Percentiles rank a stretch among this genome's conserved stretches.
Evolutionary conservation across 2,329 filamentous ascomycete species (phyloP).

Genomic region (Clonostachys byssicola): DNA sequence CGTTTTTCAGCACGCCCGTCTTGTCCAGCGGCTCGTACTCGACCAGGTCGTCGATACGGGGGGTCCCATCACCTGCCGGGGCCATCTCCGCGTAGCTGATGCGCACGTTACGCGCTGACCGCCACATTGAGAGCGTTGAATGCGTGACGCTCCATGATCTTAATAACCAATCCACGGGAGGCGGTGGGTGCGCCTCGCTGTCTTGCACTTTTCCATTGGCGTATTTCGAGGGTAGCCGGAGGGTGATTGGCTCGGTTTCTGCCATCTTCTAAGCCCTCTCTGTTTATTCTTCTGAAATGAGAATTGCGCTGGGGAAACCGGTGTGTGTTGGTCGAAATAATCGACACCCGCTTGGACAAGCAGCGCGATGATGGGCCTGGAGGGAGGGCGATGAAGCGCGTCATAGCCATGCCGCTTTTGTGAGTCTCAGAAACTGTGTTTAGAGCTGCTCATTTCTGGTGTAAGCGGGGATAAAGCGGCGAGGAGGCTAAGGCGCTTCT

Average conservation of each 20-base stretch:
- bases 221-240: conserved; percentile 44
- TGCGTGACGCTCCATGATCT: conserved; percentile 73
- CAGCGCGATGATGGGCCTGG: no score
- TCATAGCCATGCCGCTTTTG: no score
- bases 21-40: conserved; percentile 56
- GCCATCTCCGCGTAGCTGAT: conserved; percentile 67
- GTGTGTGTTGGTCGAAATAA: no score
- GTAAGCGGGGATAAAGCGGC: no score
- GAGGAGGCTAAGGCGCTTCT: no score
- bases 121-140: conserved; percentile 78
- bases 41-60: conserved; percentile 67
- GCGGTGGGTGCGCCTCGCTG: conserved; percentile 20
- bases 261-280: conserved; percentile 3
- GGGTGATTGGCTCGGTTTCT: conserved; percentile 11
- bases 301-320: no score
- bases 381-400: no score
- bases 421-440: no score
- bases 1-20: conserved; percentile 47
- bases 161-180: conserved; percentile 54
- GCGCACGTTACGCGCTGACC: conserved; percentile 70
- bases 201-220: conserved; percentile 11
- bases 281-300: no score
- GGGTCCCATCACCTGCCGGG: conserved; percentile 25
- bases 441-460: no score
- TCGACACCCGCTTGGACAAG: no score